Evolutionary conservation across 2,329 filamentous ascomycete genomes (phyloP).

Genomic region (Diplodia seriata): DNA sequence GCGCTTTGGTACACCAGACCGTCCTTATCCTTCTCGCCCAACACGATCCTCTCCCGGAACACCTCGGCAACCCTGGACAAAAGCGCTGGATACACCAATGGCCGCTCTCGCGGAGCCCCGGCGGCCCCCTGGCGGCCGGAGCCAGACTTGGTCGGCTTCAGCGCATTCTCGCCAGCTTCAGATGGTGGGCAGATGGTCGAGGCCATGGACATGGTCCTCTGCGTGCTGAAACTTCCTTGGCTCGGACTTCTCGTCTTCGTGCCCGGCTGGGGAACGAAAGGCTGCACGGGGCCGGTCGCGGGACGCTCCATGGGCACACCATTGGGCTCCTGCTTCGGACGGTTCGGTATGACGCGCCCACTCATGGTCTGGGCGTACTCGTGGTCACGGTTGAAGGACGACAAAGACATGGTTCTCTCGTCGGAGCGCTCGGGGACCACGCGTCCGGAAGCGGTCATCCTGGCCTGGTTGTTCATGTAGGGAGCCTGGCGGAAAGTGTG

Average conservation of each 20-base stretch:
- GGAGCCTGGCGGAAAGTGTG: conserved; percentile 80
- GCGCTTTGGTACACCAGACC: conserved; percentile 96
- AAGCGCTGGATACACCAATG: conserved; percentile 90
- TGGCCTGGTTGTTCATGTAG: conserved; percentile 70
- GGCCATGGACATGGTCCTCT: conserved; percentile 89
- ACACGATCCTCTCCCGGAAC: conserved; percentile 85
- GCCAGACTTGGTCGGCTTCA: conserved; percentile 45
- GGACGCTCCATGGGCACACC: conserved; percentile 33
- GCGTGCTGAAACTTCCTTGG: conserved; percentile 56
- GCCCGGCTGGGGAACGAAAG: conserved; percentile 38
- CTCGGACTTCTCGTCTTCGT: conserved; percentile 45
- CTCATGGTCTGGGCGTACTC: conserved; percentile 89
- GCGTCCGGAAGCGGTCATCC: conserved; percentile 89
- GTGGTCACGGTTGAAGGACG: conserved; percentile 76
- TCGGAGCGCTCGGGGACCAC: conserved; percentile 90
- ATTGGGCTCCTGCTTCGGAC: conserved; percentile 61
- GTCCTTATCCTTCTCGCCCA: conserved; percentile 93
- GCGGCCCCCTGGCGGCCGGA: conserved; percentile 56
- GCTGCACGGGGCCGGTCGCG: conserved; percentile 22
- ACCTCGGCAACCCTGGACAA: conserved; percentile 92
- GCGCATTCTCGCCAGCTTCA: conserved; percentile 64
- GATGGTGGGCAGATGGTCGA: conserved; percentile 76
- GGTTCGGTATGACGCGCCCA: conserved; percentile 85
- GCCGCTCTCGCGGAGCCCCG: conserved; percentile 69
- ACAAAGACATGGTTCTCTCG: conserved; percentile 96